Base-by-base conservation (phyloP, 2,329 filamentous ascomycete genomes). In the Claviceps pusilla region DNA sequence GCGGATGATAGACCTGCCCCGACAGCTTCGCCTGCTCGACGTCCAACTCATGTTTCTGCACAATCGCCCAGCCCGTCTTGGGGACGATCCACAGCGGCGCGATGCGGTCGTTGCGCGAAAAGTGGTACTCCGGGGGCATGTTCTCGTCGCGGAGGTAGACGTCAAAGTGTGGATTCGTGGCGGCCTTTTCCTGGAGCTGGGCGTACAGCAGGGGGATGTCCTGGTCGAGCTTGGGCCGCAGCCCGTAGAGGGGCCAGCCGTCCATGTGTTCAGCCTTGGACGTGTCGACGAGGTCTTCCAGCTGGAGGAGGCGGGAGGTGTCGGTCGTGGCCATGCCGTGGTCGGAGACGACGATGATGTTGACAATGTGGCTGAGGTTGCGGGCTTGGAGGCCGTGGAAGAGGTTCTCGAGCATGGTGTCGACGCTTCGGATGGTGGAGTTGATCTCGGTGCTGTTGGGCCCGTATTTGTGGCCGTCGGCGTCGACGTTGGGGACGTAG, bases 321-420 rank as follows among this genome's bases (percentile, higher is more conserved):
- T 90, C 87, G 0, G 93, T 97, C 0, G 89, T 95, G 1, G 93
- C 93, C 93, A 98, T 98, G 51, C 93, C 93, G 66, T 98, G 93
- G 66, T 98, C 93, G 0, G 89, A 96, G 2, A 98, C 91, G n/a
- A 98, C 78, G 39, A 98, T 83, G 7, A 98, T 78, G 60, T 98
- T 98, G 64, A 97, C 88, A 57, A 98, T 86, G 24, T 84, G 66
- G 0, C 89, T 95, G 51, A 98, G 71, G 65, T 97, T 96, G 50
- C 93, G 83, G 49, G 78, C 71, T 57, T 90, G 80, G 0, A 98
- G 74, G 0, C 90, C 90, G 1, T 74, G 68, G 63, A 97, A 85
- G 1, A 98, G 71, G 28, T 78, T 68, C 33, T 82, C 85, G 31
- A 98, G 73, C 88, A 97, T 94, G 2, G 69, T 71, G 66, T 98